Conservation (phyloP, 1,284 basidiomycete genomes). For the Puccinia horiana region DNA sequence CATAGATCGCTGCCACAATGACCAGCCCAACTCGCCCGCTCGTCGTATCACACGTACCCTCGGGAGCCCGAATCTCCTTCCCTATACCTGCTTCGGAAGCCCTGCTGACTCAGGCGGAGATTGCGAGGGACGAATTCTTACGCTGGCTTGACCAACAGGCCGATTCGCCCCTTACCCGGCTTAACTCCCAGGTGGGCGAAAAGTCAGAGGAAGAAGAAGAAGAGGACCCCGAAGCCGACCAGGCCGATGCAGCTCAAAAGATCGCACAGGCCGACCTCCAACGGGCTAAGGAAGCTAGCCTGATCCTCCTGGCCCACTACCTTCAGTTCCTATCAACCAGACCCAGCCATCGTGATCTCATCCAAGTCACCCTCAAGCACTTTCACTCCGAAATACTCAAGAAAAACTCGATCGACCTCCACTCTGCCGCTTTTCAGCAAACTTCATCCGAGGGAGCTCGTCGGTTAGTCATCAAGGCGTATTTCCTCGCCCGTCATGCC, state of each 20-base stretch:
- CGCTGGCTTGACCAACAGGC: neutral
- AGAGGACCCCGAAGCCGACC: neutral
- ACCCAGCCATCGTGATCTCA: conserved; percentile 28
- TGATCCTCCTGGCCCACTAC: conserved; percentile 78
- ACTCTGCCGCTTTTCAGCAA: conserved; percentile 74
- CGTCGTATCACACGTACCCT: neutral
- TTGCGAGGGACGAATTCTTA: neutral
- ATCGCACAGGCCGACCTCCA: neutral
- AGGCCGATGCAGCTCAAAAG: neutral
- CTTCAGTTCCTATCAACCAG: conserved; percentile 63
- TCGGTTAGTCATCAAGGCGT: conserved; percentile 70
- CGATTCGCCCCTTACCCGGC: neutral
- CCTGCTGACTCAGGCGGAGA: neutral
- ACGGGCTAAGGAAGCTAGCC: conserved; percentile 63
- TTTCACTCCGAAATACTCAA: conserved; percentile 48
- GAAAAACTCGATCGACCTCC: conserved; percentile 67
- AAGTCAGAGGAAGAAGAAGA: neutral
- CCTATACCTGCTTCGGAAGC: neutral
- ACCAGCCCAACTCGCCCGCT: neutral
- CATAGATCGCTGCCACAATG: neutral
- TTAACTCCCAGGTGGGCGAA: neutral
- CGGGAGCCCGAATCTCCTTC: neutral
- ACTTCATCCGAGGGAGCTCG: conserved; percentile 66
- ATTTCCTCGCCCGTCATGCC: conserved; percentile 74
- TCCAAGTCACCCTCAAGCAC: conserved; percentile 51